Base-by-base conservation (phyloP, 2,329 filamentous ascomycete species). In the Cladophialophora yegresii region DNA sequence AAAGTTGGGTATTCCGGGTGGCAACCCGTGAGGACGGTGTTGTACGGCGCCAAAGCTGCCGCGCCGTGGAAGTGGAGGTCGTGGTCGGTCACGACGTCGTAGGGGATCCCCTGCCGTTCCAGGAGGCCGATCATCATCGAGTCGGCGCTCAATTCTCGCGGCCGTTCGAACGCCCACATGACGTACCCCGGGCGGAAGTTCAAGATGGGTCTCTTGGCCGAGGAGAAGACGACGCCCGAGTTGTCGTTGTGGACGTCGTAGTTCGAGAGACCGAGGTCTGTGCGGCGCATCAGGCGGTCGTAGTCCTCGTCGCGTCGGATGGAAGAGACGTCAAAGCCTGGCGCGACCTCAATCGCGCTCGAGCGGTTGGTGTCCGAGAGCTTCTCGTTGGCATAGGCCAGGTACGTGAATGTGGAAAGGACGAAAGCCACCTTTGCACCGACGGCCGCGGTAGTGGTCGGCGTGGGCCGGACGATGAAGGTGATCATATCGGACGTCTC, bases 221-320 rank as follows among this genome's bases (percentile, higher is more conserved):
- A 72, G 12, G 74, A 76, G 67, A 70, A 76, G 32, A 71, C 69
- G 9, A 69, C 71, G 9, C 74, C 74, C 0, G 76, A 77, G 51
- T 74, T 74, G 60, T 79, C 77, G 16, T 68, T 72, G 63, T 79
- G 77, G 20, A 72, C 68, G 57, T 79, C 77, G 65, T 79, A 79
- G 22, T 73, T 67, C 0, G 76, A 76, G 16, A 77, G 71, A 12
- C 77, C 77, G 3, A 78, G 70, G 61, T 78, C 77, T 3, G 62
- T 62, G 23, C 77, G 75, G 5, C 73, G 67, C 16, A 64, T 66
- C 40, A 77, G 69, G n/a, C 68, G 69, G 30, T 72, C 40, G 16
- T 70, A 67, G 65, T 72, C 26, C 60, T 69, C 66, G 68, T 58
- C 59, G 2, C 56, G 61, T 9, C 61, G 49, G 54, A 57, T 64